These are phyloP conservation scores for Arxiozyma bovina DNA, from an alignment of 1,139 yeast genomes.

Conservation along the genomic window DNA sequence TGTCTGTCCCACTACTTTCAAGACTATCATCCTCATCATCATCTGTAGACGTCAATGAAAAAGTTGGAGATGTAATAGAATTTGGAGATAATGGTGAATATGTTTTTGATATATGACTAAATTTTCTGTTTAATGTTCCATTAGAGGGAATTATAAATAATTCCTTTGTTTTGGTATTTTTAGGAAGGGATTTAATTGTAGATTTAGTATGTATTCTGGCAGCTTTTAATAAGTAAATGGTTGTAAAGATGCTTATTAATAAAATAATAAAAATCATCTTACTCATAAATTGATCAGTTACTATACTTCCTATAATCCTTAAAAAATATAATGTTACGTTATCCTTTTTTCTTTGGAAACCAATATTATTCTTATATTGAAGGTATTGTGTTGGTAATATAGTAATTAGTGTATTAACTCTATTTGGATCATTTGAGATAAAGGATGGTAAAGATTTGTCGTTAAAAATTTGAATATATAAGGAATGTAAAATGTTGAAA, in stretches of 20 bases:
- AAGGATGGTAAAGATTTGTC: not conserved
- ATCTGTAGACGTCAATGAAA: constrained; percentile 6
- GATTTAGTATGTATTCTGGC: constrained; percentile 47
- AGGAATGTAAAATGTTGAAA: constrained; percentile 36
- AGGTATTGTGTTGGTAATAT: constrained; percentile 59
- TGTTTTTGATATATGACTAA: not conserved
- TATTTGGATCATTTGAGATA: not conserved
- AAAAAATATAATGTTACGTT: constrained; percentile 50
- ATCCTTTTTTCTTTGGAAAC: constrained; percentile 35
- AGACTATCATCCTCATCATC: constrained; percentile 5
- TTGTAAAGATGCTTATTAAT: constrained; percentile 67
- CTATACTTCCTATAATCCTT: constrained; percentile 57
- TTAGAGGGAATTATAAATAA: not conserved
- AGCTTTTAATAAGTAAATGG: constrained; percentile 74
- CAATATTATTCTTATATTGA: constrained; percentile 43
- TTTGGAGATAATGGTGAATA: constrained; percentile 1
- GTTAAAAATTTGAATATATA: not conserved
- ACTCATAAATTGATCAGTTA: constrained; percentile 73
- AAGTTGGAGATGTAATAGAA: constrained; percentile 3
- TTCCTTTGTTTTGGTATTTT: not conserved
- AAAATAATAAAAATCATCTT: constrained; percentile 69
- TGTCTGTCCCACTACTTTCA: constrained; percentile 37
- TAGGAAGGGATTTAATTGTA: constrained; percentile 14
- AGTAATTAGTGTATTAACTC: constrained; percentile 43
- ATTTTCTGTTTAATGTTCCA: not conserved